Evolutionary conservation across 2,329 filamentous ascomycete species (phyloP).

Genomic region (Elsinoe necatrix): DNA sequence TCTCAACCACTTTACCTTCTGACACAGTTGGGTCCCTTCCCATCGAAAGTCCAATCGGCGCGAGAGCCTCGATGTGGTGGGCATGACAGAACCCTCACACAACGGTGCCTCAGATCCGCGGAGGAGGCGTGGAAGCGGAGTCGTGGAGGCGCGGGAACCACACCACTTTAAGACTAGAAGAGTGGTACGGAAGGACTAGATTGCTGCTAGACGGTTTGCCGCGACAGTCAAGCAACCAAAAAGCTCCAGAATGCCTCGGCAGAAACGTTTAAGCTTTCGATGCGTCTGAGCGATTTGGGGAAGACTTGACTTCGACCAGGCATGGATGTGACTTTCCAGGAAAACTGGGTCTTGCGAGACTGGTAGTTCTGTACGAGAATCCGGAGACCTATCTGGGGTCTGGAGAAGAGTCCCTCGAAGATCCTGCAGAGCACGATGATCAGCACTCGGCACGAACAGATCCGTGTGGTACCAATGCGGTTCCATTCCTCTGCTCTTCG

Average conservation of each 20-base stretch:
- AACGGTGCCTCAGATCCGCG: not conserved
- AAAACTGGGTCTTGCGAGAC: not conserved
- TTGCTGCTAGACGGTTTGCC: not conserved
- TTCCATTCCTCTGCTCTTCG: not conserved
- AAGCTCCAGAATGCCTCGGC: not conserved
- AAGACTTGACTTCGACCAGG: not conserved
- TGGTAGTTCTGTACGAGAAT: not conserved
- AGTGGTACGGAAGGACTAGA: constrained; percentile 3
- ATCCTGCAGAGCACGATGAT: not conserved
- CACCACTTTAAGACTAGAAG: not conserved
- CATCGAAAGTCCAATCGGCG: not conserved
- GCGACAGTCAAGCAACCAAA: not conserved
- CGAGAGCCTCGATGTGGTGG: constrained; percentile 3
- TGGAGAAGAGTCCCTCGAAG: not conserved
- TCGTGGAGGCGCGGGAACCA: not conserved
- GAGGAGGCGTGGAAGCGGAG: not conserved
- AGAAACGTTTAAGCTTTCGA: not conserved
- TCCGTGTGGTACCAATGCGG: not conserved
- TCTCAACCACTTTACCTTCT: not conserved
- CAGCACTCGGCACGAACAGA: not conserved
- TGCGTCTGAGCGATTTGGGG: not conserved
- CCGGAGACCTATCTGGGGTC: not conserved
- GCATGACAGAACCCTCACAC: not conserved
- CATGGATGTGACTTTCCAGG: not conserved
- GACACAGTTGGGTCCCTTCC: constrained; percentile 2